Evolutionary conservation across 2,329 filamentous ascomycete species (phyloP).

Genomic region (Cyphellophora attinorum): DNA sequence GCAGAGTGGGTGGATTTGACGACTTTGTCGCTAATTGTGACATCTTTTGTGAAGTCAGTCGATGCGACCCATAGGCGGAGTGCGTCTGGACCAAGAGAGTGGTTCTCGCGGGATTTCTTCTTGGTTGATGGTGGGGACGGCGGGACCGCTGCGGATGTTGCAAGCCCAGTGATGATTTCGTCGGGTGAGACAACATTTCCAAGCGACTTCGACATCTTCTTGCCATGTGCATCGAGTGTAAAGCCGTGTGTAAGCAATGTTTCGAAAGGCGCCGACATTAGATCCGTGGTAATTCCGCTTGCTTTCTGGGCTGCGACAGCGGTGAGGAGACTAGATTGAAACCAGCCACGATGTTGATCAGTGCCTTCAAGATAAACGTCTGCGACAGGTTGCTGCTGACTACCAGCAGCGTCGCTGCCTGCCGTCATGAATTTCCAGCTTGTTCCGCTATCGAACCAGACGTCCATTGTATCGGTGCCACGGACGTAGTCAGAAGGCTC

Average conservation of each 20-base stretch:
- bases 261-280: slow-evolving; percentile 72
- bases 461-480: slow-evolving; percentile 94
- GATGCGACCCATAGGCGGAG: slow-evolving; percentile 85
- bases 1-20: slow-evolving; percentile 66
- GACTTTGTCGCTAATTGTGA: slow-evolving; percentile 69
- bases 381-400: slow-evolving; percentile 35
- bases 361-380: slow-evolving; percentile 91
- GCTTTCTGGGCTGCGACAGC: slow-evolving; percentile 54
- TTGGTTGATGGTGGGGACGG: slow-evolving; percentile 5
- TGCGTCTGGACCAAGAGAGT: slow-evolving; percentile 68
- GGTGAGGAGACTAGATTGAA: slow-evolving; percentile 89
- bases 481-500: slow-evolving; percentile 42
- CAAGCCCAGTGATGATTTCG: slow-evolving; percentile 74
- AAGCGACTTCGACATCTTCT: slow-evolving; percentile 94
- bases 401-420: slow-evolving; percentile 23
- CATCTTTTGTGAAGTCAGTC: slow-evolving; percentile 83
- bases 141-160: slow-evolving; percentile 60
- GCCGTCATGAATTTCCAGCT: slow-evolving; percentile 60
- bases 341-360: slow-evolving; percentile 97
- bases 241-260: slow-evolving; percentile 94
- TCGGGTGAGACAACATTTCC: slow-evolving; percentile 90
- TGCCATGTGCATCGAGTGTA: slow-evolving; percentile 77
- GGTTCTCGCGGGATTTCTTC: slow-evolving; percentile 45
- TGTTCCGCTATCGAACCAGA: slow-evolving; percentile 97
- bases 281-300: slow-evolving; percentile 16